Conservation (phyloP, 257 asterid genomes). For the Solanum virginianum region DNA sequence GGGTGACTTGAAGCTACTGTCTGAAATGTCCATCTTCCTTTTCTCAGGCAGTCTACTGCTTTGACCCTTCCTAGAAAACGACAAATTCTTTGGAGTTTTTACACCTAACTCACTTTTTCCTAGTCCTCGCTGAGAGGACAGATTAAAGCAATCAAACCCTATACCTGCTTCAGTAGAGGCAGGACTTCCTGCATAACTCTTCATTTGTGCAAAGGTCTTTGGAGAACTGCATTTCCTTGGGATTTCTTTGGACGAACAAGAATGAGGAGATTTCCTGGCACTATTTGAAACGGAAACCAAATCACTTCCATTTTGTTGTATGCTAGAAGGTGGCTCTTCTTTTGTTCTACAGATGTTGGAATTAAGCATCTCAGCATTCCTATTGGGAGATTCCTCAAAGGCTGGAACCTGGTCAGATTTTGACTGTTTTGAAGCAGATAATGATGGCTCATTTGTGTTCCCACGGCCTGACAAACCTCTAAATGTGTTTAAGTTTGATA, state of each 20-base stretch:
- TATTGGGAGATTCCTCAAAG: constrained; percentile 13
- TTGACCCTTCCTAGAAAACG: constrained; percentile 21
- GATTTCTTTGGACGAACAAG: constrained; percentile 17
- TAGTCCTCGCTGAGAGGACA: constrained; percentile 5
- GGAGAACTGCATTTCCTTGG: constrained; percentile 25
- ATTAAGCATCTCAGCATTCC: constrained; percentile 14
- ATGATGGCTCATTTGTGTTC: constrained; percentile 7
- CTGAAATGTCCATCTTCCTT: constrained; percentile 23
- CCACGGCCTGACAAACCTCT: constrained; percentile 14
- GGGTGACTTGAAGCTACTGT: constrained; percentile 24
- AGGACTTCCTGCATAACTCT: constrained; percentile 15
- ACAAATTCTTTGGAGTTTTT: not conserved
- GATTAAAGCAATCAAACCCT: constrained; percentile 15
- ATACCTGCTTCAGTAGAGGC: constrained; percentile 7
- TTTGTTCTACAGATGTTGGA: constrained; percentile 9
- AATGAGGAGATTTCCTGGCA: constrained; percentile 32
- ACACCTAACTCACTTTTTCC: constrained; percentile 2
- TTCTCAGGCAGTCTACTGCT: constrained; percentile 21
- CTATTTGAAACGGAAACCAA: constrained; percentile 23
- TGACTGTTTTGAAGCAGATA: constrained; percentile 25
- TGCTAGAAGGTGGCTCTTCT: constrained; percentile 13
- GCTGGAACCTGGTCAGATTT: constrained; percentile 2
- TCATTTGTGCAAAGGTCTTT: constrained; percentile 14
- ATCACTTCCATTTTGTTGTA: constrained; percentile 18
- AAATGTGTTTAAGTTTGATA: constrained; percentile 12